Conservation (phyloP, 306 rosid genomes). For the Ormosia semicastrata region DNA sequence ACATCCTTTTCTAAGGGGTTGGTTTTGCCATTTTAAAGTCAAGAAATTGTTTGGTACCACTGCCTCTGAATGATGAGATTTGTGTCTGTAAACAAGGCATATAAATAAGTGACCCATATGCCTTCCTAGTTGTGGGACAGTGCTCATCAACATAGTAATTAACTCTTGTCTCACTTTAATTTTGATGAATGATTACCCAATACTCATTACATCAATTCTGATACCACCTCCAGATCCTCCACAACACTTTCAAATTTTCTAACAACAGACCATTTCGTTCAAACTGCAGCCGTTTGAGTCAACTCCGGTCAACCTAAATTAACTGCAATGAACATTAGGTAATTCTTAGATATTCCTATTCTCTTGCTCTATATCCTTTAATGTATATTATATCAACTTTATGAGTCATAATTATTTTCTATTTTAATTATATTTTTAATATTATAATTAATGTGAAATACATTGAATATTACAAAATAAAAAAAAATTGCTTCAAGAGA, state of each 20-base stretch:
- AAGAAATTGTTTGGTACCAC: constrained; percentile 34
- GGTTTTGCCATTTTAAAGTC: constrained; percentile 43
- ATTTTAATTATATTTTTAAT: too few species aligned
- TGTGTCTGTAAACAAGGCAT: constrained; percentile 15
- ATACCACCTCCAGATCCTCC: constrained; percentile 9
- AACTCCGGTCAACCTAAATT: constrained; percentile 13
- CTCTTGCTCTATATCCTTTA: too few species aligned
- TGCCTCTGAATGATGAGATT: constrained; percentile 25
- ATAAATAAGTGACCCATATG: constrained; percentile 39
- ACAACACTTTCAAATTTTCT: background rate
- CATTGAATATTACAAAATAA: too few species aligned
- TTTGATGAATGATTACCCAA: constrained; percentile 15
- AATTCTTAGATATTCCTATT: too few species aligned
- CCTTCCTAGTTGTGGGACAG: constrained; percentile 30
- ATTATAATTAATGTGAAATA: too few species aligned
- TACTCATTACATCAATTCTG: background rate
- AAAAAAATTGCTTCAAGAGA: too few species aligned
- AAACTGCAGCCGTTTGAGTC: background rate
- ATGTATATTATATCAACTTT: too few species aligned
- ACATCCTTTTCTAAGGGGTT: constrained; percentile 42
- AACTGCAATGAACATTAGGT: background rate
- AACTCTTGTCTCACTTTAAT: constrained; percentile 25
- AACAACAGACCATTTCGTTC: background rate
- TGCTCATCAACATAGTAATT: constrained; percentile 32
- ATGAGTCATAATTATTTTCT: too few species aligned